Evolutionary conservation across 108 stramenopile species (phyloP), one percentile per base, ranked within the genome.

Genomic region (Cyclotella kingstonii): DNA sequence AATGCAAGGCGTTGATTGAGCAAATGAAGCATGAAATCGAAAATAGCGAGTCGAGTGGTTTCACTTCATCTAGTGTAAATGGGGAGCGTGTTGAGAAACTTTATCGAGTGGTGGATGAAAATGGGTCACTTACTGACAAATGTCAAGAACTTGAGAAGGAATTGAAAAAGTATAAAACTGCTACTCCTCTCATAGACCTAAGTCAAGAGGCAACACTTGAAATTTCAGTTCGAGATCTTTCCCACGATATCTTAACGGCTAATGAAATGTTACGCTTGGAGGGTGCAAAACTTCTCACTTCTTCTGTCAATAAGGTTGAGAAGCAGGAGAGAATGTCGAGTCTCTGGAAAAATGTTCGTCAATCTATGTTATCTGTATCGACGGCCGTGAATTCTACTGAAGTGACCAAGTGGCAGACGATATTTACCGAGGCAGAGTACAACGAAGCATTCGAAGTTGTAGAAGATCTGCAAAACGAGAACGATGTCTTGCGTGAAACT

Each of bases 61-160:
- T n/a, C n/a, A n/a, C n/a, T n/a, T n/a, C n/a, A n/a, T 19, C 48
- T 14, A 34, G n/a, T 22, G 28, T 51, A 17, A 70, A 70, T 25
- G 68, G 61, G 27, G 60, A 60, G 29, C 52, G 60, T 4, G 40
- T 61, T 5, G 18, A 26, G 23, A 59, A 60, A 38, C 42, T 70
- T 10, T 39, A 52, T 28, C 44, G 61, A 22, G 14, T 70, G 45
- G 59, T 50, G 9, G 68, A 60, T 22, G 68, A 70, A 27, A 70
- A 61, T 29, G 30, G 58, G 15, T 8, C 12, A 27, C 59, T 70
- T 14, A 18, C 54, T 2, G 50, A 53, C 23, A 40, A 50, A 3
- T 70, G 68, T 46, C 14, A 54, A 17, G 36, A 43, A 22, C 54
- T 66, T 12, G 53, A 66, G 27, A 18, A 33, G 5, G 64, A 54